Base-by-base conservation (phyloP, 2,329 filamentous ascomycete genomes). In the Penicillium sp. region DNA sequence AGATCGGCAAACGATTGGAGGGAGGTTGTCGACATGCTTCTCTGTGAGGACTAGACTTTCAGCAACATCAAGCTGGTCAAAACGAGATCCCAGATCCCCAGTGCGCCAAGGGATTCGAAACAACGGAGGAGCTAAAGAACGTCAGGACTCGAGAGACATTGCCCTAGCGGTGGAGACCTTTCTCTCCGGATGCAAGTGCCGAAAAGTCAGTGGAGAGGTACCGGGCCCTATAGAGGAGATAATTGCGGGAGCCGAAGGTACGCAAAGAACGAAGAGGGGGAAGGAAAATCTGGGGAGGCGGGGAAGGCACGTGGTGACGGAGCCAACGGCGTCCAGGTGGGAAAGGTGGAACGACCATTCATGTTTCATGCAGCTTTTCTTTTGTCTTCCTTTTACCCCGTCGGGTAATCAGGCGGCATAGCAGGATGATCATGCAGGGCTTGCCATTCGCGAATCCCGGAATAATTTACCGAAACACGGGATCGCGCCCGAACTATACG, bases 11-110 rank as follows among this genome's bases (percentile, higher is more conserved):
- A 69, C 41, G 68, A 65, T 48, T 65, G 70, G 21, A 73, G 57
- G 43, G 71, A 70, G 59, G 66, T 60, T 16, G 63, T 68, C 61
- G 70, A 69, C 71, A 72, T 73, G 62, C 63, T 70, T 69, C 54
- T 59, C 51, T 53, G 35, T 46, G 37, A 43, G 21, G 39, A 43
- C 39, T 48, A 57, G 56, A 47, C 51, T 29, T 50, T 43, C 44
- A 45, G 47, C 54, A 52, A 57, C 60, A 63, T 63, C 37, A 52
- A 57, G 56, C 48, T 31, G 27, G 41, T 61, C 31, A 47, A 26
- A 48, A 61, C 54, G 41, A 64, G 58, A 31, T 61, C 55, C 8
- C 68, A 50, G 43, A 60, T 55, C 45, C 26, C 37, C 33, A 26
- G 16, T 22, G 24, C 19, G 26, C 21, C 29, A 21, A 51, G 33